Evolutionary conservation across 345 rosid genomes (phyloP), one percentile per base, ranked within the genome.

Genomic region (Bruguiera parviflora): DNA sequence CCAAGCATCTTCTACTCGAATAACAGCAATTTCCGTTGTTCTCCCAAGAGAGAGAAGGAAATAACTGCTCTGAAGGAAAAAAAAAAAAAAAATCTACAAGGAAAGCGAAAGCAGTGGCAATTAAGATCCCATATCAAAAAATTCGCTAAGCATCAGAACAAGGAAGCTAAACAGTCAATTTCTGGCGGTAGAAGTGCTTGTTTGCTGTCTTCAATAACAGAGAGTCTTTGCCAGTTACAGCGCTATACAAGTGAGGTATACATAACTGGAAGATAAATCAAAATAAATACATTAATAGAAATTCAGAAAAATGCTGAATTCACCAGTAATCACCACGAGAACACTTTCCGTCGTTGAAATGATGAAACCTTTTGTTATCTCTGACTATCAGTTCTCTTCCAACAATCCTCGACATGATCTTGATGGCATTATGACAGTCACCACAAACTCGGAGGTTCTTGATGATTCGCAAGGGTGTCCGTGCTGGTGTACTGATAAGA

Each of bases 311-410:
- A 5, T 7, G 31, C 25, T 47, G 60, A 47, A 28, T 71, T 83
- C 80, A 83, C 86, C 86, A 80, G 64, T 78, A 83, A 73, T 83
- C 86, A 43, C 82, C 80, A 66, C 86, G 80, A 39, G 84, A 83
- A 77, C 86, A 83, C 39, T 71, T 73, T 24, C 86, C 82, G 62
- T 78, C 79, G 69, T 73, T 83, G 82, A 83, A 88, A 69, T 85
- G 92, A 77, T 88, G 92, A 72, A 90, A 90, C 57, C 92, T 85
- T 75, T 90, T 90, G 73, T 88, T 90, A 76, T 90, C 96, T 78
- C 96, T 83, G 39, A 90, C 84, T 52, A 90, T 82, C 78, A 89
- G 73, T 73, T 82, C 84, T 68, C 92, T 79, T 69, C 93, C 96
- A 37, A 90, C 87, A 69, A 88, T 84, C 74, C 75, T 88, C 31